Evolutionary conservation across 2,329 filamentous ascomycete species (phyloP).

Genomic region (Fusarium heterosporum): DNA sequence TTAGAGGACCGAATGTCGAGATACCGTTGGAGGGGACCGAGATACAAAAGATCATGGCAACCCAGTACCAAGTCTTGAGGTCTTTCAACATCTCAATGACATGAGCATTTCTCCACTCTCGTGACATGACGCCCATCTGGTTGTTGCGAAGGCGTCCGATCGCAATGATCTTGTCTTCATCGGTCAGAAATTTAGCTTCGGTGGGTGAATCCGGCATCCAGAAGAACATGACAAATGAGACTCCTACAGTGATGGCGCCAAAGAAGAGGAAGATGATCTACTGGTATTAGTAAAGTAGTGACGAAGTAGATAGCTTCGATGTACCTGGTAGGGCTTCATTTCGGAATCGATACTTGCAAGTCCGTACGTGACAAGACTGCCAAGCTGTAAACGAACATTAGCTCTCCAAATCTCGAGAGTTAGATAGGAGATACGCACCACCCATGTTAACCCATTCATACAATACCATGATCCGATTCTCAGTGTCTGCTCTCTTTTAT

Average conservation of each 20-base stretch:
- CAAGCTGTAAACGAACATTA: slow-evolving; percentile 51
- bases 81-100: slow-evolving; percentile 66
- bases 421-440: slow-evolving; percentile 49
- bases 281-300: not conserved
- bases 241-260: slow-evolving; percentile 62
- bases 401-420: not conserved
- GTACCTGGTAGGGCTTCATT: slow-evolving; percentile 61
- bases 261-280: slow-evolving; percentile 66
- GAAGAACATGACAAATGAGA: slow-evolving; percentile 58
- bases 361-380: slow-evolving; percentile 68
- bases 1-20: slow-evolving; percentile 69
- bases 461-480: slow-evolving; percentile 69
- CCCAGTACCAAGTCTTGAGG: slow-evolving; percentile 71
- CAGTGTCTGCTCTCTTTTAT: slow-evolving; percentile 64
- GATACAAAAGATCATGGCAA: slow-evolving; percentile 65
- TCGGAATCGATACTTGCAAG: slow-evolving; percentile 66
- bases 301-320: fast-evolving
- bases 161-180: slow-evolving; percentile 64
- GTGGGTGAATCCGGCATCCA: slow-evolving; percentile 64
- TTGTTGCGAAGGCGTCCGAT: slow-evolving; percentile 66
- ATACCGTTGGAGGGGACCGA: slow-evolving; percentile 69
- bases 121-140: slow-evolving; percentile 65
- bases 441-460: slow-evolving; percentile 70
- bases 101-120: slow-evolving; percentile 64
- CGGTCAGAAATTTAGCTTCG: slow-evolving; percentile 63